Base-by-base conservation (phyloP, 2,329 filamentous ascomycete species). In the Fusarium haematococcum region DNA sequence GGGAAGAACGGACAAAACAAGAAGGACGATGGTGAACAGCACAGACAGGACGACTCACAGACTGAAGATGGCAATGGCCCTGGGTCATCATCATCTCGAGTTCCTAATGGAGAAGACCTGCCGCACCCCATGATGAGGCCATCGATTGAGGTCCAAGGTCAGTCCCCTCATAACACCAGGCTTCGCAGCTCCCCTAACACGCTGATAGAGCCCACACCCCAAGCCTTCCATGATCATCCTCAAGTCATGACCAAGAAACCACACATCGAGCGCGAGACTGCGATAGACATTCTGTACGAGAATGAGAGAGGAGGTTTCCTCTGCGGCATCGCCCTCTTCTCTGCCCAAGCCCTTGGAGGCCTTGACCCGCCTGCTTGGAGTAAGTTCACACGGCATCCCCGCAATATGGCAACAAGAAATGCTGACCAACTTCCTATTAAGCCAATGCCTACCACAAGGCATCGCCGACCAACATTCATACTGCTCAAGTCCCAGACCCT, bases 261-360 rank as follows among this genome's bases (percentile, higher is more conserved):
- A 16, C 75, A 81, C 37, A 71, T 79, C 82, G 67, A 84, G 79
- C 71, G 88, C 85, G 80, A 91, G 73, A 86, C 86, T 3, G 92
- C 90, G 32, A 91, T 98, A 70, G 97, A 99, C 73, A 90, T 98
- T 6, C 87, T 99, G 0, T 98, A 97, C 83, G 97, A 99, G 82
- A 99, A 99, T 80, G 94, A 99, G 84, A 90, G 97, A 67, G 97
- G 97, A 13, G 92, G 91, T 43, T 97, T 98, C 80, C 87, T 97
- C 71, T 98, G 96, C 78, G 96, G 97, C 32, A 89, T 95, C 14
- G 92, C 95, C 0, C 88, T 97, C n/a, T 99, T 98, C 85, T 97
- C 95, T 1, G 89, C 91, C 9, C 93, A 92, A 72, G 96, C 95
- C 2, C 88, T 99, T 1, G 91, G 97, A 39, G 93, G 94, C 70